Conservation (phyloP, 2,329 filamentous ascomycete species). For the Neoarthrinium moseri region DNA sequence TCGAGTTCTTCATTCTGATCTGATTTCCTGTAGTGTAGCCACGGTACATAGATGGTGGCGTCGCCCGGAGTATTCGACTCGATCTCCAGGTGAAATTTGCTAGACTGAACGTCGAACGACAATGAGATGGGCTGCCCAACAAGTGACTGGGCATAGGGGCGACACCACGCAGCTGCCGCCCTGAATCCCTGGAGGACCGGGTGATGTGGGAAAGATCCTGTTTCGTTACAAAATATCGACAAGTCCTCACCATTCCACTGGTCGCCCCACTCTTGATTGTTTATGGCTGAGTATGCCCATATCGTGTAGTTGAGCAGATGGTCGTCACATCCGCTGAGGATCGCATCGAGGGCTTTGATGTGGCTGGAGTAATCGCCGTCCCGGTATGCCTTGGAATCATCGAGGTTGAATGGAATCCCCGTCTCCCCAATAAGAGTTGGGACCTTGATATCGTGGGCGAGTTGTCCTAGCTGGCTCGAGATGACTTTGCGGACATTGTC, state of each 20-base stretch:
- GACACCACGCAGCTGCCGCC: conserved; percentile 18
- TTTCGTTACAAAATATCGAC: conserved; percentile 20
- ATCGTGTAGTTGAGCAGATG: conserved; percentile 18
- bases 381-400: conserved; percentile 17
- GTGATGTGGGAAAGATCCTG: conserved; percentile 18
- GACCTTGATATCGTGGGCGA: conserved; percentile 14
- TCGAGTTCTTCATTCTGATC: conserved; percentile 11
- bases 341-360: conserved; percentile 19
- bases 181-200: conserved; percentile 12
- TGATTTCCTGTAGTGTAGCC: conserved; percentile 16
- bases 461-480: conserved; percentile 16
- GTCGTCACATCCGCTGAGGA: conserved; percentile 18
- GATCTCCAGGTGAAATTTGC: conserved; percentile 11
- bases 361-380: conserved; percentile 21
- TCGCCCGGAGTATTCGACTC: conserved; percentile 4
- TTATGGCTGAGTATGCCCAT: conserved; percentile 19
- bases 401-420: conserved; percentile 21
- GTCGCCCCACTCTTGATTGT: conserved; percentile 23
- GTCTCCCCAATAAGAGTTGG: conserved; percentile 20
- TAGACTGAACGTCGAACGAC: conserved; percentile 14
- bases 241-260: conserved; percentile 24
- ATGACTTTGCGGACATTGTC: conserved; percentile 17
- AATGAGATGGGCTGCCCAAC: conserved; percentile 9
- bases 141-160: conserved; percentile 15
- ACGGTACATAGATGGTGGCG: conserved; percentile 16